phyloP scores from a whole-genome alignment of 2,329 filamentous ascomycete genomes.

The Fusarium sp. region DNA sequence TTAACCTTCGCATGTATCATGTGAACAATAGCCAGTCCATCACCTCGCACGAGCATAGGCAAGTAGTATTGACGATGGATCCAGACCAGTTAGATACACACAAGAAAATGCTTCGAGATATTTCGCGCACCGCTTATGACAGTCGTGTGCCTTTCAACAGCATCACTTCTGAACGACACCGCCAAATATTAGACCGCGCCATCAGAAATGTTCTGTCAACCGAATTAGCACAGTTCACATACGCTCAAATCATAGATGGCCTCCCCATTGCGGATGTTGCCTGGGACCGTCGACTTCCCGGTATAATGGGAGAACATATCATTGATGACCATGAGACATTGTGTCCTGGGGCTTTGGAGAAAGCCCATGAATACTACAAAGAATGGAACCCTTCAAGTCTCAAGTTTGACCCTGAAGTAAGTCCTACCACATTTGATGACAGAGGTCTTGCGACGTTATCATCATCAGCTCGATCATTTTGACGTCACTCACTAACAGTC shows the following conservation, averaged over 20 bases:
- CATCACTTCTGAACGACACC: not conserved
- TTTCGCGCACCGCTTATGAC: not conserved
- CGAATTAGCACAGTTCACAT: conserved; percentile 8
- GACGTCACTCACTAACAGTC: fast-evolving
- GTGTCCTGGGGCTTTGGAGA: conserved; percentile 2
- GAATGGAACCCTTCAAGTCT: conserved; percentile 5
- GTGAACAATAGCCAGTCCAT: not conserved
- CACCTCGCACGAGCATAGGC: too few relatives aligned
- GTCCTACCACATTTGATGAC: fast-evolving
- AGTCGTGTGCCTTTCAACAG: not conserved
- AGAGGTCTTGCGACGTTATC: not conserved
- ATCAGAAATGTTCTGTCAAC: conserved; percentile 15
- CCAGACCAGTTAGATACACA: not conserved
- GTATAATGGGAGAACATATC: conserved; percentile 22
- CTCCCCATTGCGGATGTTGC: conserved; percentile 16
- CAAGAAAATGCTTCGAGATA: not conserved
- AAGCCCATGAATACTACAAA: not conserved
- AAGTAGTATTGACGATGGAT: not conserved
- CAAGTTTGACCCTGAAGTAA: conserved; percentile 20
- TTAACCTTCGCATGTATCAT: not conserved
- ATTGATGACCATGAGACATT: conserved; percentile 25
- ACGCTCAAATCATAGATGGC: conserved; percentile 33
- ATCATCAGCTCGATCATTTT: too few relatives aligned
- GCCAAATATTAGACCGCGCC: not conserved
- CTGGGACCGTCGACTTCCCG: conserved; percentile 13